Evolutionary conservation across 192 early-diverging fungal species (phyloP).

Genomic region (Podila minutissima): DNA sequence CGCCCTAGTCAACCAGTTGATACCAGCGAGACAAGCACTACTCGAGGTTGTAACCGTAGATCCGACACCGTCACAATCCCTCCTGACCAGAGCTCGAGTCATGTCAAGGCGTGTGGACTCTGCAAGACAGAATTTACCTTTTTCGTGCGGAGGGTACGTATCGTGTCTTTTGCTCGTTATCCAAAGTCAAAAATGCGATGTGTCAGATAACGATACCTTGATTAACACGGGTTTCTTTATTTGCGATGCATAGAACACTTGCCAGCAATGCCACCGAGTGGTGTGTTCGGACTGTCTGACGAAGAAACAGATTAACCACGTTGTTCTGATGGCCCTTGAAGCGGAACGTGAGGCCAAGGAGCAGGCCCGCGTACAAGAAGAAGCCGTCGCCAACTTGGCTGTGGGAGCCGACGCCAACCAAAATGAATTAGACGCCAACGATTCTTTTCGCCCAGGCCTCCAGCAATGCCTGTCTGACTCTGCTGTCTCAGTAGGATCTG

Average conservation of each 20-base stretch:
- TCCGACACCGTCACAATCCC: conserved; percentile 11
- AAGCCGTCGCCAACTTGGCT: too few relatives aligned
- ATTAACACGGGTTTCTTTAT: not conserved
- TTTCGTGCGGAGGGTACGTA: conserved; percentile 56
- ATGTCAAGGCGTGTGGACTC: conserved; percentile 47
- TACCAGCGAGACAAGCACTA: not conserved
- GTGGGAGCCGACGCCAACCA: too few relatives aligned
- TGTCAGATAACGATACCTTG: not conserved
- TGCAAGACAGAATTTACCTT: conserved; percentile 51
- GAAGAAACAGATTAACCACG: conserved; percentile 53
- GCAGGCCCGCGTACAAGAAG: not conserved
- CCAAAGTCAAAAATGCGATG: not conserved
- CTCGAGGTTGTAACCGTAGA: conserved; percentile 15
- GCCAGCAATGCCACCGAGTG: conserved; percentile 39
- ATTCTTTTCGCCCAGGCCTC: conserved; percentile 4
- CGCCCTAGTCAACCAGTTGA: conserved; percentile 1
- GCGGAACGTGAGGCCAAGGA: conserved; percentile 32
- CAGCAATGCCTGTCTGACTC: conserved; percentile 19
- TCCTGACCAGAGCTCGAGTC: conserved; percentile 14
- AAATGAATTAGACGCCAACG: not conserved
- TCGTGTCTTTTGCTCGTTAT: too few relatives aligned
- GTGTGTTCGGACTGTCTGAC: conserved; percentile 58
- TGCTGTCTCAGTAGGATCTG: not conserved
- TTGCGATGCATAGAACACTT: conserved; percentile 27
- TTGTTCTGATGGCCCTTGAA: conserved; percentile 34